Evolutionary conservation across 495 filamentous ascomycete species (phyloP).

Genomic region (Lasiosphaeria hispida): DNA sequence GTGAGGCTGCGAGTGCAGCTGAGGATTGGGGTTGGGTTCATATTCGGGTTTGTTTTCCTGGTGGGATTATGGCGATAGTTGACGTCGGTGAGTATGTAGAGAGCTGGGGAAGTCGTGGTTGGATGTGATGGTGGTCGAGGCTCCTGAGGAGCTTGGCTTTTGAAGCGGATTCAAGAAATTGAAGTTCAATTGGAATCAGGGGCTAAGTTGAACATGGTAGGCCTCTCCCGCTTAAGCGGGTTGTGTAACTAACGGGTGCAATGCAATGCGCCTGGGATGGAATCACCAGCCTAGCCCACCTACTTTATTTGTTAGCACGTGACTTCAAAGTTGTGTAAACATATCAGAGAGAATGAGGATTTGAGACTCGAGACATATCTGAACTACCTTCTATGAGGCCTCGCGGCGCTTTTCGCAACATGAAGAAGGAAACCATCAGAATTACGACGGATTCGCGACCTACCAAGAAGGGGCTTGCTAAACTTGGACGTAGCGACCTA

Average conservation of each 20-base stretch:
- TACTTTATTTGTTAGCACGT: too few relatives aligned
- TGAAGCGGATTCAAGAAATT: neutral
- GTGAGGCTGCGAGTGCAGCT: neutral
- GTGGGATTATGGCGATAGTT: neutral
- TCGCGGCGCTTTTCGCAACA: too few relatives aligned
- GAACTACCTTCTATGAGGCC: neutral
- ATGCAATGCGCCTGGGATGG: too few relatives aligned
- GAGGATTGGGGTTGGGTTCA: neutral
- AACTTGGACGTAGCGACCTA: neutral
- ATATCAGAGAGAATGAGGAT: too few relatives aligned
- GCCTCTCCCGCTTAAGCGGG: too few relatives aligned
- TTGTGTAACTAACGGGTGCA: too few relatives aligned
- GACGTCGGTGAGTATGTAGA: neutral
- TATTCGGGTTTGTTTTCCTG: neutral
- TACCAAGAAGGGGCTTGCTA: neutral
- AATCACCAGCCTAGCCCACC: too few relatives aligned
- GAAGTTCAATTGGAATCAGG: neutral
- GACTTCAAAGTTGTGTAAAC: too few relatives aligned
- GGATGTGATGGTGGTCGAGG: too few relatives aligned
- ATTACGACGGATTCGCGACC: too few relatives aligned
- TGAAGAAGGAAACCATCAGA: too few relatives aligned
- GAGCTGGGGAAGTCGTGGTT: neutral
- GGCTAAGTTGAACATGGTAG: neutral
- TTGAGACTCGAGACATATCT: too few relatives aligned
- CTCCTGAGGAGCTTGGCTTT: neutral